Evolutionary conservation across 1,139 yeast species (phyloP), one percentile per base, ranked within the genome.

Genomic region (Magnusiomyces ingens): DNA sequence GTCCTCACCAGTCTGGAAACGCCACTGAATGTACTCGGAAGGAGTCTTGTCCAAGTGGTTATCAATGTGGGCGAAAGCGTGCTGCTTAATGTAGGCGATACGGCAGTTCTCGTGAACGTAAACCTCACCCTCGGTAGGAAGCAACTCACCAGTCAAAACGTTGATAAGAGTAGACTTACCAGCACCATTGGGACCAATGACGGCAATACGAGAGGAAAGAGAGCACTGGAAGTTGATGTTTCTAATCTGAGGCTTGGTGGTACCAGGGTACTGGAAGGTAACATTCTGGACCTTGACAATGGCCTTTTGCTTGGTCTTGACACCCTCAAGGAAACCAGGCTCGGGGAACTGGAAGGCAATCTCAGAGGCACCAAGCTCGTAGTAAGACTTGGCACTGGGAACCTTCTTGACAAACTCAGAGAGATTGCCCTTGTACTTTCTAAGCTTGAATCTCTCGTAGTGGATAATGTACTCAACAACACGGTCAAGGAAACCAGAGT

Each of bases 1-100:
- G 78, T 93, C 99, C 81, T 93, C 99, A 89, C 99, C 99, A 73
- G 99, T 93, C 82, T 93, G 99, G 97, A 91, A 93, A 84, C 99
- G 91, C 99, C 99, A 93, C 82, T 93, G 99, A 68, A 93, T 93
- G 80, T 93, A 93, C 81, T 93, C 99, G 71, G 97, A 90, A 72
- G 99, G 99, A 72, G 99, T 93, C 84, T 87, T 87, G 84, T 93
- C 99, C 77, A 91, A 84, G 75, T 93, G 99, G 76, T 88, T 83
- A 79, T 93, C 99, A 73, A 93, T 90, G 77, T 93, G 99, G 62
- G 98, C 97, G 74, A 93, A 93, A 75, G 99, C 99, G 77, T 93
- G 98, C 81, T 93, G 99, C 81, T 93, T 93, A 71, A 93, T 91
- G 91, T 93, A 93, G 71, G 98, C 98, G 70, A 93, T 93, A 85